Evolutionary conservation across 805 yeast genomes (phyloP), one percentile per base, ranked within the genome.

Genomic region (Yamadazyma kitorensis): DNA sequence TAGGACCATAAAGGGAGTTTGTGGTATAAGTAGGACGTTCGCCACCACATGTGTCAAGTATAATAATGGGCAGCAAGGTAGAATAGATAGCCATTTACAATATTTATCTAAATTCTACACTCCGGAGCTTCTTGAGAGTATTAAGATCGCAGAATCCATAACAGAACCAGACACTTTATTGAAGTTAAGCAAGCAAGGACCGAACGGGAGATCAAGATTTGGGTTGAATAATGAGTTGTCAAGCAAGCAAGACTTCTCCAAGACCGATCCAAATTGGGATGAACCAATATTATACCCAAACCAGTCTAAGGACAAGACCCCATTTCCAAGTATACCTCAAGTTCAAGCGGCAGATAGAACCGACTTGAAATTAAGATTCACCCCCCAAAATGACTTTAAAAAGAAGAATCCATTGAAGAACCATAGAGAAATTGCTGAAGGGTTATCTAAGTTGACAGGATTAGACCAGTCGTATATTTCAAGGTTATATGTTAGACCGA

Each of bases 191-290:
- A 57, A 55, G 36, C 49, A 47, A 27, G 70, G 68, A 10, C 48
- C 46, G 22, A 44, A 49, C 21, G 57, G 53, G 2, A 47, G 45
- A 19, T 59, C 69, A 13, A 71, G 67, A 43, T 86, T 86, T 55
- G 81, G 86, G 0, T 93, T 95, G 8, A 31, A 44, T 5, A 76
- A 77, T 46, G 58, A 72, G 25, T n/a, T n/a, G n/a, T n/a, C n/a
- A n/a, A n/a, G n/a, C n/a, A 26, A 24, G 5, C 14, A 19, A 5
- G 96, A 91, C 59, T 81, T 80, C 47, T 62, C 85, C 21, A 71
- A 70, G 40, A 62, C 72, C 25, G 93, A 91, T 58, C 79, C 84
- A 27, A 78, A 79, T 49, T 89, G 88, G 81, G 95, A 86, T 53
- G 72, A 53, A 64, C 70, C 67, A 54, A 60, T 74, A 54, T 58